phyloP scores from a whole-genome alignment of 2,329 filamentous ascomycete genomes.

The Corinectria fuckeliana region DNA sequence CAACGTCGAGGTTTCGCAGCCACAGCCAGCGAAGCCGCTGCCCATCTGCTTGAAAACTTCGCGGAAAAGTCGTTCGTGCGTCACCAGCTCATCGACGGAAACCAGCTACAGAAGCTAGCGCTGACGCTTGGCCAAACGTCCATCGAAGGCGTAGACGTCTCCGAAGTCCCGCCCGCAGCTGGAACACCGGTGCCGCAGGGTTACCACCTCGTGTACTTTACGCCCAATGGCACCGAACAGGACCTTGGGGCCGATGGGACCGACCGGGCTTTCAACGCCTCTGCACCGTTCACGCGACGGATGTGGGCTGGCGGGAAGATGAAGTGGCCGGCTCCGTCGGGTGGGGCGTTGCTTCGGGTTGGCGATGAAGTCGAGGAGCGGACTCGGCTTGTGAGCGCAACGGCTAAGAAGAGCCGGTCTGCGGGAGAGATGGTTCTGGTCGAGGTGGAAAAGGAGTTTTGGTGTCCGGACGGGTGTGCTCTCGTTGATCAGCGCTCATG shows the following conservation, averaged over 20 bases:
- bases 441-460: conserved; percentile 66
- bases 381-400: conserved; percentile 61
- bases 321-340: conserved; percentile 48
- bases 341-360: conserved; percentile 49
- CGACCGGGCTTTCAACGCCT: conserved; percentile 65
- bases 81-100: conserved; percentile 63
- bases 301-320: conserved; percentile 74
- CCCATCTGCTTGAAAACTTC: conserved; percentile 42
- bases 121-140: conserved; percentile 60
- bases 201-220: conserved; percentile 71
- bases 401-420: conserved; percentile 59
- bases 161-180: conserved; percentile 43
- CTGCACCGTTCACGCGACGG: conserved; percentile 64
- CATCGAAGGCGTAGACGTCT: conserved; percentile 49
- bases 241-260: conserved; percentile 66
- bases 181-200: conserved; percentile 63
- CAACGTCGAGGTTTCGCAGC: conserved; percentile 24
- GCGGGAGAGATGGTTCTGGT: conserved; percentile 70
- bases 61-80: conserved; percentile 36
- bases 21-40: conserved; percentile 41
- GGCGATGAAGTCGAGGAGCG: conserved; percentile 63
- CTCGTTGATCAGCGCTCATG: conserved; percentile 62
- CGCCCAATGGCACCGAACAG: conserved; percentile 59
- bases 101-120: conserved; percentile 67
- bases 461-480: conserved; percentile 56